Base-by-base conservation (phyloP, 345 rosid species). In the Anacardium occidentale region DNA sequence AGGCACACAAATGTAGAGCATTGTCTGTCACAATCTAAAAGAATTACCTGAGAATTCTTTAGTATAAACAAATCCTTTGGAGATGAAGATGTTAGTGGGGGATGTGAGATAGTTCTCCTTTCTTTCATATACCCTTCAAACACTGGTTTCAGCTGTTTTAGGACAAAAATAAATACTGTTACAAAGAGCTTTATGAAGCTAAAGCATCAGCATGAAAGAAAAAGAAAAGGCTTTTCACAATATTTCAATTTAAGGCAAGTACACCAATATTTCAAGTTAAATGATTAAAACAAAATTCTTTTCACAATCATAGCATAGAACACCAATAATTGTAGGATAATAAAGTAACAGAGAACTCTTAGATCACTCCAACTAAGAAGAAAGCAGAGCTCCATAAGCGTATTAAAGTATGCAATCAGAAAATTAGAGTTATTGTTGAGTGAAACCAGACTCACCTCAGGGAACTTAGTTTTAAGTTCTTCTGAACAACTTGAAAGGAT, bases 401-500 rank as follows among this genome's bases (percentile, higher is more conserved):
- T 45, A 64, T 14, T 14, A 24, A 37, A 10, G 54, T 22, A 24
- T 9, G 62, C 24, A 69, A 37, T 37, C 9, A 56, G 40, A 55
- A 24, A 68, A 56, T 10, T n/a, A 22, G 50, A 58, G 72, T 17
- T 18, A 58, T 47, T 26, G 42, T 17, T 45, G 24, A 58, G 58
- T 60, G 32, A 57, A 48, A 63, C 40, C 12, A 45, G 47, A 71
- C 84, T 74, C 72, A 93, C 98, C 90, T 87, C 87, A 17, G n/a
- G n/a, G n/a, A n/a, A n/a, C n/a, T n/a, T n/a, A n/a, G 69, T 70
- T 22, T 74, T 77, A 29, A 83, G 78, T 42, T 82, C 78, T 48
- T 78, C 82, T 54, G 80, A 58, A 75, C 76, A 86, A 80, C 73
- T 82, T 73, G 89, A 80, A 63, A 92, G 66, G 58, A 90, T 75